Conservation (phyloP, 306 rosid genomes). For the Cyamopsis tetragonoloba region DNA sequence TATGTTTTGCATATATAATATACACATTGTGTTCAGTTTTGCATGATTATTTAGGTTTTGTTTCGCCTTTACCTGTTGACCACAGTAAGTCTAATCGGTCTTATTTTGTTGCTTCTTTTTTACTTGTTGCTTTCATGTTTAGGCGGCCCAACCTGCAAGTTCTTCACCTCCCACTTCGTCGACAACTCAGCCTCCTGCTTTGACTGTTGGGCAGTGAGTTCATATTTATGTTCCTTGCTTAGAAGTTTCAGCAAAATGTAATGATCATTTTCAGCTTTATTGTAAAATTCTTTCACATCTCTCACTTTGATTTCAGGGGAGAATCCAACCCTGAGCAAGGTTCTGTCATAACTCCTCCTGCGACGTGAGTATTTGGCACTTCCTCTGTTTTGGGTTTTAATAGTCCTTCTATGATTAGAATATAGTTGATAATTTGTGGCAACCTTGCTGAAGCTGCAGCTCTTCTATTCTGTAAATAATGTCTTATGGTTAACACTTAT, state of each 20-base stretch:
- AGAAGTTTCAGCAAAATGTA: not conserved
- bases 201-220: constrained; percentile 51
- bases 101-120: not conserved
- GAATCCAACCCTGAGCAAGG: constrained; percentile 35
- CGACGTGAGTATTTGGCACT: constrained; percentile 28
- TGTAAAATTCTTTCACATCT: not conserved
- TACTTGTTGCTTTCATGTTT: constrained; percentile 10
- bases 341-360: constrained; percentile 47
- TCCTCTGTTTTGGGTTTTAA: constrained; percentile 3
- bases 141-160: constrained; percentile 35
- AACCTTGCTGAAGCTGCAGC: constrained; percentile 5
- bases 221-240: constrained; percentile 7
- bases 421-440: constrained; percentile 1
- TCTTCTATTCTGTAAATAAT: not conserved
- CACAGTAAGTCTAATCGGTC: not conserved
- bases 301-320: constrained; percentile 33
- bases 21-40: not conserved
- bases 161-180: constrained; percentile 33
- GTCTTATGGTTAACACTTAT: not conserved
- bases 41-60: not conserved
- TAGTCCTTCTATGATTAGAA: not conserved
- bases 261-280: not conserved
- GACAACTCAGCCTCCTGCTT: constrained; percentile 38
- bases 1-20: too few relatives aligned
- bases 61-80: not conserved